These are phyloP conservation scores for Cyberlindnera bimundalis DNA, from an alignment of 805 yeast genomes.

Conservation along the genomic window DNA sequence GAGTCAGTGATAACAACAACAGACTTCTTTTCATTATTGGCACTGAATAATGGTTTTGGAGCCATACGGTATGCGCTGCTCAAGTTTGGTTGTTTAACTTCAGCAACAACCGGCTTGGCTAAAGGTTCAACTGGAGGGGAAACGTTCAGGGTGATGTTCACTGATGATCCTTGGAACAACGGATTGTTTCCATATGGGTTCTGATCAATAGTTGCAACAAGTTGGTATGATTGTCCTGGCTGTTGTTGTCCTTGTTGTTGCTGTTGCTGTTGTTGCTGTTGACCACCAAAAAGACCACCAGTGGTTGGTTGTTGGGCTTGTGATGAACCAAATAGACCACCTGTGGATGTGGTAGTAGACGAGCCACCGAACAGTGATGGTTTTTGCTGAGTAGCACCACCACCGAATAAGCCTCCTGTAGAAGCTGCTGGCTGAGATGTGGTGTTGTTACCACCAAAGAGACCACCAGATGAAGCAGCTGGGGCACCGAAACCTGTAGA, in stretches of 20 bases:
- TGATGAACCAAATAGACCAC: slow-evolving; percentile 24
- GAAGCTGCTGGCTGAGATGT: slow-evolving; percentile 21
- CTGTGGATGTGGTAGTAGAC: not conserved
- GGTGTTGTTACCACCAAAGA: slow-evolving; percentile 35
- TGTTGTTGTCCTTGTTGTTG: slow-evolving; percentile 12
- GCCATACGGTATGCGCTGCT: slow-evolving; percentile 58
- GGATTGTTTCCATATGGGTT: slow-evolving; percentile 83
- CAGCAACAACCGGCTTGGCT: slow-evolving; percentile 45
- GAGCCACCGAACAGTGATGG: slow-evolving; percentile 29
- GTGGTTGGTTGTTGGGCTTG: slow-evolving; percentile 5
- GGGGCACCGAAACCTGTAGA: slow-evolving; percentile 7
- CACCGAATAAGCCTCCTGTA: slow-evolving; percentile 31
- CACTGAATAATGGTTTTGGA: slow-evolving; percentile 56
- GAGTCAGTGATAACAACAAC: slow-evolving; percentile 1
- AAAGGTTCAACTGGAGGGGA: slow-evolving; percentile 39
- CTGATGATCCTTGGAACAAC: slow-evolving; percentile 46
- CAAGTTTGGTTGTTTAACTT: slow-evolving; percentile 59
- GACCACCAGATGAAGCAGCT: slow-evolving; percentile 28
- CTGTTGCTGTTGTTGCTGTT: slow-evolving; percentile 19
- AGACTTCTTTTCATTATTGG: slow-evolving; percentile 7
- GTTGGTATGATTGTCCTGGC: slow-evolving; percentile 22
- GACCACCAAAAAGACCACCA: slow-evolving; percentile 8
- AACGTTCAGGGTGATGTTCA: slow-evolving; percentile 35
- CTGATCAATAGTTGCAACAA: slow-evolving; percentile 35
- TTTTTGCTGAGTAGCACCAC: slow-evolving; percentile 16